phyloP scores from a whole-genome alignment of 306 rosid species.

The Mimosa pudica region DNA sequence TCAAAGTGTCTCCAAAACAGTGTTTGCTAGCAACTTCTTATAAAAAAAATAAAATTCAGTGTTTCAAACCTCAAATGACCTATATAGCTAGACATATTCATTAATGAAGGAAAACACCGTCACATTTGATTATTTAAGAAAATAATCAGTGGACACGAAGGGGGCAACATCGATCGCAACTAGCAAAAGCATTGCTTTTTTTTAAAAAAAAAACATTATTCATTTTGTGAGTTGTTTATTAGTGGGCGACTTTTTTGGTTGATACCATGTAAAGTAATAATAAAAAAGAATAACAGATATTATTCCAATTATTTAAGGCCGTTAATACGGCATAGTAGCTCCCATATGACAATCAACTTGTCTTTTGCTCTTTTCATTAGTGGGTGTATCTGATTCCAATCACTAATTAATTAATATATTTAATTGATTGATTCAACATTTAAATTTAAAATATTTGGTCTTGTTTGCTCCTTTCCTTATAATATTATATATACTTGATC shows the following conservation, averaged over 20 bases:
- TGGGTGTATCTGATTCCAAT: conserved; percentile 51
- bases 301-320: conserved; percentile 27
- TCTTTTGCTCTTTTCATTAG: conserved; percentile 26
- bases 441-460: background rate
- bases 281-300: conserved; percentile 22
- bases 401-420: conserved; percentile 1
- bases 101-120: background rate
- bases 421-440: background rate
- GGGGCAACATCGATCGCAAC: conserved; percentile 5
- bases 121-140: background rate
- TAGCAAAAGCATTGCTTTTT: conserved; percentile 27
- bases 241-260: conserved; percentile 34
- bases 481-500: background rate
- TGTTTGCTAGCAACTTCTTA: background rate
- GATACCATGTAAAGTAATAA: conserved; percentile 38
- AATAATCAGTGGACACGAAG: conserved; percentile 35
- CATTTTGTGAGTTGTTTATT: background rate
- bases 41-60: background rate
- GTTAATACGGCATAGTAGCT: conserved; percentile 22
- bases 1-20: background rate
- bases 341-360: conserved; percentile 34
- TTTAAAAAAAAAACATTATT: conserved; percentile 4
- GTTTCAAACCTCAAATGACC: background rate
- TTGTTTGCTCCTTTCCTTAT: background rate
- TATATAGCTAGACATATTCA: background rate